Evolutionary conservation across 2,329 filamentous ascomycete species (phyloP).

Genomic region (Cercospora zeae-maydis): DNA sequence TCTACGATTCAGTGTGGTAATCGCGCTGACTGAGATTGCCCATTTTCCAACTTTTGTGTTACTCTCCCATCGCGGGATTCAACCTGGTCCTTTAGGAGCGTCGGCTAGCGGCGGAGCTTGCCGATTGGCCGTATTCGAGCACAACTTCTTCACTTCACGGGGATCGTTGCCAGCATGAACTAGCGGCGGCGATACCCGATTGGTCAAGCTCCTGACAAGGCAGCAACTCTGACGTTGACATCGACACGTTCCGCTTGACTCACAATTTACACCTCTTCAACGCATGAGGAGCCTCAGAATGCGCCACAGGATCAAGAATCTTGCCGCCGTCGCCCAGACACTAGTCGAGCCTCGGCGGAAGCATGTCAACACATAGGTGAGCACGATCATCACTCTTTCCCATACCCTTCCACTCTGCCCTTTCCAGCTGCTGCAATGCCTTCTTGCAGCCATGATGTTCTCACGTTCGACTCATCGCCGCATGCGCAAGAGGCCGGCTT

Average conservation of each 20-base stretch:
- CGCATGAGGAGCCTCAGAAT: neutral
- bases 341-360: neutral
- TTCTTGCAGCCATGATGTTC: constrained; percentile 12
- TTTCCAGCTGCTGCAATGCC: neutral
- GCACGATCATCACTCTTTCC: neutral
- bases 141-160: too few species aligned
- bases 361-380: neutral
- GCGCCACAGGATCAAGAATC: neutral
- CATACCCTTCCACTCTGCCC: neutral
- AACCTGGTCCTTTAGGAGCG: too few species aligned
- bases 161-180: neutral
- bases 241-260: neutral
- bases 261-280: neutral
- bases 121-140: too few species aligned
- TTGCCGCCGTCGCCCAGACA: neutral
- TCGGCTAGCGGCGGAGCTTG: too few species aligned
- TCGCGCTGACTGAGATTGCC: neutral
- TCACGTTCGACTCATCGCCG: constrained; percentile 32
- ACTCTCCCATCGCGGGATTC: neutral
- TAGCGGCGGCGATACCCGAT: constrained; percentile 1
- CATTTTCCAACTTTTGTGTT: neutral
- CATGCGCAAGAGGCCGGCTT: constrained; percentile 39
- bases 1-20: neutral
- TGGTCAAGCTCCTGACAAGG: neutral
- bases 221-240: neutral